phyloP scores from a whole-genome alignment of 1,139 yeast species.

The Arxiozyma slooffiae region DNA sequence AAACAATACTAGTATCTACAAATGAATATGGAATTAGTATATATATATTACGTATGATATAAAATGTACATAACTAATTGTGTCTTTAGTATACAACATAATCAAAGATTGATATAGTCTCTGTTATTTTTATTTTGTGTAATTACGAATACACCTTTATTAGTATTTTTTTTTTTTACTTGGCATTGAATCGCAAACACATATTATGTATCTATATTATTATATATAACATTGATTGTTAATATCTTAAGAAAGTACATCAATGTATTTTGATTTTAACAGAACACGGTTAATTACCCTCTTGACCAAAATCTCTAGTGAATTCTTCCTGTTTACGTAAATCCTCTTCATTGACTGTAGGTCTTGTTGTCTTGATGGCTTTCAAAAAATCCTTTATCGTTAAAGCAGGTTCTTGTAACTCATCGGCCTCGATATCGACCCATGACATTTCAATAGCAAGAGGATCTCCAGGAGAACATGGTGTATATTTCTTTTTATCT shows the following conservation, averaged over 20 bases:
- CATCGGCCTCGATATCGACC: conserved; percentile 86
- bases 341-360: conserved; percentile 85
- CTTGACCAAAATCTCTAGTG: conserved; percentile 93
- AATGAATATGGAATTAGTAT: conserved; percentile 26
- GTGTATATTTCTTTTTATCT: conserved; percentile 46
- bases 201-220: background rate
- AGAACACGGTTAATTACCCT: conserved; percentile 58
- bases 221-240: background rate
- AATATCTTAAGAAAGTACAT: no score
- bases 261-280: conserved; percentile 5
- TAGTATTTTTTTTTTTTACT: background rate
- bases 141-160: background rate
- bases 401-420: conserved; percentile 78
- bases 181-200: background rate
- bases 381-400: conserved; percentile 88
- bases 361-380: conserved; percentile 84
- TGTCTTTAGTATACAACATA: no score
- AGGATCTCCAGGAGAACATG: conserved; percentile 92
- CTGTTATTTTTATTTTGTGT: background rate
- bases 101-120: background rate
- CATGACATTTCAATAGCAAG: conserved; percentile 86
- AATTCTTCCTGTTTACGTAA: conserved; percentile 75
- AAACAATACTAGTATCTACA: conserved; percentile 45
- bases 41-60: background rate
- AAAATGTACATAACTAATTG: background rate